phyloP scores from a whole-genome alignment of 164 flowering plant genomes.

The Chloranthus sessilifolius region DNA sequence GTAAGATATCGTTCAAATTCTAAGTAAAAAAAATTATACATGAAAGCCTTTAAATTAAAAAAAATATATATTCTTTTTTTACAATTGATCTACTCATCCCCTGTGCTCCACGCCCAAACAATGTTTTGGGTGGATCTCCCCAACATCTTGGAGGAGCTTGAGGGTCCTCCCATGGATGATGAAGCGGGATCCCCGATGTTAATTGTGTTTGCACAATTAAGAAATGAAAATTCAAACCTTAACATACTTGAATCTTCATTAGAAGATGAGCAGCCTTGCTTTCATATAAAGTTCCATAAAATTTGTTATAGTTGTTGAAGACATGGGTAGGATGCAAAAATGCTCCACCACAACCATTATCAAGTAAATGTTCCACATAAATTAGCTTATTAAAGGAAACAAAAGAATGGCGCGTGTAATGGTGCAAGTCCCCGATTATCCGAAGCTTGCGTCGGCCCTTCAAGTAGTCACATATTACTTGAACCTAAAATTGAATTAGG shows the following conservation, averaged over 20 bases:
- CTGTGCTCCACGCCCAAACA: no score
- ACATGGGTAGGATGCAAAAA: constrained; percentile 96
- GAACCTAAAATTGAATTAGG: no score
- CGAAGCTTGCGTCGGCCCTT: constrained; percentile 88
- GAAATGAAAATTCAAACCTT: constrained; percentile 9
- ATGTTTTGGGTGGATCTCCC: no score
- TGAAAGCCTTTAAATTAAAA: no score
- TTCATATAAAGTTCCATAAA: constrained; percentile 56
- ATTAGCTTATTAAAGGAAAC: constrained; percentile 63
- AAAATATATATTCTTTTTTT: no score
- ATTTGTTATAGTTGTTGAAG: constrained; percentile 57
- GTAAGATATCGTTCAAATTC: no score
- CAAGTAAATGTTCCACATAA: constrained; percentile 80
- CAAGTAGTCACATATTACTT: constrained; percentile 66
- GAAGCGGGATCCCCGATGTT: no score
- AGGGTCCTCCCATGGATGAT: no score
- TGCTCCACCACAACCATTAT: constrained; percentile 98
- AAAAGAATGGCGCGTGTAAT: constrained; percentile 89
- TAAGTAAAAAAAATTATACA: no score
- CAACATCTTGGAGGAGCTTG: no score
- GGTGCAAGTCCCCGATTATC: constrained; percentile 92
- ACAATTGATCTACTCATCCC: no score
- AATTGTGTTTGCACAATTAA: no score
- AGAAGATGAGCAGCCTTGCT: constrained; percentile 81
- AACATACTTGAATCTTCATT: constrained; percentile 95